Percentiles rank a stretch among this genome's conserved stretches.
phyloP scores from a whole-genome alignment of 2,329 filamentous ascomycete genomes.

The Whalleya microplaca region DNA sequence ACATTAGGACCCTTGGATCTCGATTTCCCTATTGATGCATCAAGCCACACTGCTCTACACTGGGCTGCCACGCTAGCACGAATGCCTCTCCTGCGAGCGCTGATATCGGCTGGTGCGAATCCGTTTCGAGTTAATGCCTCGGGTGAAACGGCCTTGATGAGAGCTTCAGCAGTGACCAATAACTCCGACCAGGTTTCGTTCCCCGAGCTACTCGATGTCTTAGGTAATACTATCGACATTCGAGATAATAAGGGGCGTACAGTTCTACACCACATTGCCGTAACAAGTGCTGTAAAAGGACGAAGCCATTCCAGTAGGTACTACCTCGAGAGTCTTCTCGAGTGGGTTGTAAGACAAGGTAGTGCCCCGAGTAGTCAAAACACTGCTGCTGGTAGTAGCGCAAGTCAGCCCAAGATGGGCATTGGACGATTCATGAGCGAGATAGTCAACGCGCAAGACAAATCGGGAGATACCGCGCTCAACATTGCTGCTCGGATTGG shows the following conservation, averaged over 20 bases:
- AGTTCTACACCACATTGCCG: slow-evolving; percentile 92
- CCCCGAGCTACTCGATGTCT: slow-evolving; percentile 83
- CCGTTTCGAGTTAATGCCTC: slow-evolving; percentile 86
- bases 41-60: slow-evolving; percentile 87
- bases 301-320: slow-evolving; percentile 90
- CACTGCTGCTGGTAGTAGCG: slow-evolving; percentile 36
- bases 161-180: slow-evolving; percentile 90
- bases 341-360: slow-evolving; percentile 90
- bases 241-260: slow-evolving; percentile 88
- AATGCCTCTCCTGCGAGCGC: slow-evolving; percentile 76
- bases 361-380: slow-evolving; percentile 61
- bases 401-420: slow-evolving; percentile 69
- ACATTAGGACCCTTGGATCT: slow-evolving; percentile 79
- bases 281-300: slow-evolving; percentile 94
- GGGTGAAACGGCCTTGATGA: slow-evolving; percentile 91
- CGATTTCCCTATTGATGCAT: slow-evolving; percentile 89
- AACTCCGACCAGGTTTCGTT: slow-evolving; percentile 91
- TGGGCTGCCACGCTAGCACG: slow-evolving; percentile 95
- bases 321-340: slow-evolving; percentile 90
- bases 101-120: slow-evolving; percentile 84
- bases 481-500: slow-evolving; percentile 93
- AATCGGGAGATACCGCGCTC: slow-evolving; percentile 90
- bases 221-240: slow-evolving; percentile 88
- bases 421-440: slow-evolving; percentile 94
- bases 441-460: slow-evolving; percentile 94